Base-by-base conservation (phyloP, 164 flowering plant species). In the Vitis rupestris region DNA sequence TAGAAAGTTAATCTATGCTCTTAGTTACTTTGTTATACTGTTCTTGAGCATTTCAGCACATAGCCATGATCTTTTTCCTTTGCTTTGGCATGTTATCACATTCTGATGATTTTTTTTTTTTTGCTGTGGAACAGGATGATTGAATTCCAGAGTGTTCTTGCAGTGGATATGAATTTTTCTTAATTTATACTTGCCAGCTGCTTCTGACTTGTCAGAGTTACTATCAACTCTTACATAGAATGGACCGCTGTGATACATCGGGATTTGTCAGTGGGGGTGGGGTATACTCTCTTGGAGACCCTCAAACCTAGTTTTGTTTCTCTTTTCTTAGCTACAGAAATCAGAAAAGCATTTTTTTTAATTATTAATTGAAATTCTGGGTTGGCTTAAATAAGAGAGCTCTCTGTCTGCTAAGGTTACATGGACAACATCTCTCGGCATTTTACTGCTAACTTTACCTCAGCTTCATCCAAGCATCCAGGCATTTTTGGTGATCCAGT, bases 191-290 rank as follows among this genome's bases (percentile, higher is more conserved):
- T 37, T 37, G 4, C 44, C 44, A 37, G 7, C 44, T 37, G 44
- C 44, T n/a, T 53, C 71, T 84, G 78, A 79, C 63, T 55, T 30
- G 74, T 59, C 29, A 23, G 70, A 66, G 4, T 59, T 65, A 50
- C 50, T 50, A 57, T 70, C 60, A 67, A 10, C 72, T 64, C 31
- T n/a, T 12, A 29, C 16, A 69, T 54, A 52, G 79, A 82, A 93
- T 94, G 98, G 98, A 94, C 77, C 89, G 98, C 3, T 61, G 86
- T 61, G 98, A 94, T 74, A 94, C 98, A 14, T 92, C 97, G 16
- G 98, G 98, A 75, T 92, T 92, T 77, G 97, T 94, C 27, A 94
- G 98, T 63, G 97, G 98, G 80, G 97, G 97, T 74, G 84, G 84
- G 65, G 74, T 77, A 55, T 72, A 50, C 79, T 67, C 76, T 61